Conservation (phyloP, 176 grass and related monocot genomes). For the Oryza glaberrima region DNA sequence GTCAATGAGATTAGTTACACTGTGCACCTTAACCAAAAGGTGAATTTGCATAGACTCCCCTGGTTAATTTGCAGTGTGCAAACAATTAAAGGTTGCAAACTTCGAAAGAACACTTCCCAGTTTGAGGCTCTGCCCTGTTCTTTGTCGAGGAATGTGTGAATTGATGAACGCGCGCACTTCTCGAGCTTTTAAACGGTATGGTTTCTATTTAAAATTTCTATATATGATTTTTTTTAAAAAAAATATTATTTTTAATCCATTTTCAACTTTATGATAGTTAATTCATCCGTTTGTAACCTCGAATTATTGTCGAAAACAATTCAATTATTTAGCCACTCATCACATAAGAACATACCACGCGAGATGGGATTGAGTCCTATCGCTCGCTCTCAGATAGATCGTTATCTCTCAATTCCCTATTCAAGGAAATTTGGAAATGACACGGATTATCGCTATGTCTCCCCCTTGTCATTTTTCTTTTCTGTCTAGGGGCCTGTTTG, state of each 20-base stretch:
- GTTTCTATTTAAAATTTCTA: no score
- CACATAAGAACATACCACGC: no score
- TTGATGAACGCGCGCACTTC: no score
- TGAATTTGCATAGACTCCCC: neutral
- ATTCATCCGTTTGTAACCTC: no score
- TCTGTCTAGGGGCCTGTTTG: neutral
- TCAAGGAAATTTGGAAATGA: neutral
- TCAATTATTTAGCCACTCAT: no score
- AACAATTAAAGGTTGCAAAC: neutral
- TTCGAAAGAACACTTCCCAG: neutral
- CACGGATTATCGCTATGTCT: neutral
- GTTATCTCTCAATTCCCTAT: neutral
- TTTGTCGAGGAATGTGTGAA: no score
- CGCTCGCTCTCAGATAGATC: neutral
- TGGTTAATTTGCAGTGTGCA: neutral
- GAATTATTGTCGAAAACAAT: no score
- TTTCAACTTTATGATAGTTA: no score
- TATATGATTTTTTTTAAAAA: no score
- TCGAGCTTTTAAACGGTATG: no score
- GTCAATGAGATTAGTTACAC: conserved; percentile 21
- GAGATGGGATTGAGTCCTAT: neutral
- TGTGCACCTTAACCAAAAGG: neutral
- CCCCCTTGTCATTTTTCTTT: neutral
- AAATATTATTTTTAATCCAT: no score
- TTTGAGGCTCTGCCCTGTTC: neutral